phyloP scores from a whole-genome alignment of 306 rosid species.

The Malus sieversii region DNA sequence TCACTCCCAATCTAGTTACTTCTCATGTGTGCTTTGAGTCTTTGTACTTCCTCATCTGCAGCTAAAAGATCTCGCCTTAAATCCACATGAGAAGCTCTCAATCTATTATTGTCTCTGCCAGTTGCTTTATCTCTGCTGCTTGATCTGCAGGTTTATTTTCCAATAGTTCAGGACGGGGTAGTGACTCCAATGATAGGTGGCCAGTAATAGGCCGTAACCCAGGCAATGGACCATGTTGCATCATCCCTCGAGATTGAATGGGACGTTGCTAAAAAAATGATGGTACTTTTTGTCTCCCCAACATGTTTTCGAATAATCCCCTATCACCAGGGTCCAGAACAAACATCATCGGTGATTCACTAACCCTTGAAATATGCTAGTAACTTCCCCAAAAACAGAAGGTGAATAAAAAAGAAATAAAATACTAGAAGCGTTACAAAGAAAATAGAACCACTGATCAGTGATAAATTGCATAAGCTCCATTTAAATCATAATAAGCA shows the following conservation, averaged over 20 bases:
- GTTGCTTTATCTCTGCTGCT: constrained; percentile 60
- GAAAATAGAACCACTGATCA: background rate
- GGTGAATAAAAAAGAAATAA: background rate
- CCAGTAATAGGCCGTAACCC: constrained; percentile 30
- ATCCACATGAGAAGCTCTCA: constrained; percentile 54
- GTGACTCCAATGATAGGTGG: constrained; percentile 27
- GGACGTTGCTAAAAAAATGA: constrained; percentile 29
- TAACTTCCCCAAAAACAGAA: background rate
- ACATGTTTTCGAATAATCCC: constrained; percentile 21
- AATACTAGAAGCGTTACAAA: background rate
- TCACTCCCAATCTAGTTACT: constrained; percentile 80
- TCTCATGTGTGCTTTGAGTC: constrained; percentile 59
- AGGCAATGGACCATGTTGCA: constrained; percentile 52
- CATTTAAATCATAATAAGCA: background rate
- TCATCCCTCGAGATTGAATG: constrained; percentile 38
- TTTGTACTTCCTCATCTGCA: constrained; percentile 58
- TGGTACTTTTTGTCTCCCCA: constrained; percentile 36
- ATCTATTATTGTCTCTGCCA: constrained; percentile 54
- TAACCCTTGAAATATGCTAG: constrained; percentile 5
- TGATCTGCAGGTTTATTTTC: constrained; percentile 64
- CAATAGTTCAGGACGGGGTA: constrained; percentile 35
- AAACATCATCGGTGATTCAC: constrained; percentile 12
- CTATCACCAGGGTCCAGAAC: background rate
- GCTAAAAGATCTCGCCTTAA: constrained; percentile 57
- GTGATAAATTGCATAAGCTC: background rate